These are phyloP conservation scores for Gastrolobium villosum DNA, from an alignment of 306 rosid species.

Conservation along the genomic window DNA sequence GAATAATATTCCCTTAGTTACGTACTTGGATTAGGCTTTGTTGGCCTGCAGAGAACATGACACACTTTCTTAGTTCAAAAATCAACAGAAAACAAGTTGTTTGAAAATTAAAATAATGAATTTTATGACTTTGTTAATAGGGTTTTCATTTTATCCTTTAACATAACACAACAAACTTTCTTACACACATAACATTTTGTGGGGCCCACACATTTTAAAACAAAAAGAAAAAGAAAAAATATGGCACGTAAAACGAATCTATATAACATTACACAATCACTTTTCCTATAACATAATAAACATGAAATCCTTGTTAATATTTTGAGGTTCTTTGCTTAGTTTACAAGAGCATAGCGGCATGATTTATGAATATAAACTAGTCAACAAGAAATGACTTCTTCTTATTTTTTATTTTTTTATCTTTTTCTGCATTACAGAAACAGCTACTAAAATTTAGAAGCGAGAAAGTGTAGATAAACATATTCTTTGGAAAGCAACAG, in stretches of 20 bases:
- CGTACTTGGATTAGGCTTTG: slow-evolving; percentile 10
- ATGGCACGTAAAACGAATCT: no score
- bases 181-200: no score
- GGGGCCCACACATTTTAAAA: no score
- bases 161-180: no score
- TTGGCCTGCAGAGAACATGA: neutral
- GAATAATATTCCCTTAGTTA: slow-evolving; percentile 1
- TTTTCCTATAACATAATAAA: no score
- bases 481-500: neutral
- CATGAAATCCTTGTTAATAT: neutral
- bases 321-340: neutral
- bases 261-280: no score
- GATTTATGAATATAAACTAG: slow-evolving; percentile 2
- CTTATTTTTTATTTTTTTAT: neutral
- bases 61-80: neutral
- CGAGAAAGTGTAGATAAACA: neutral
- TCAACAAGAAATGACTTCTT: slow-evolving; percentile 1
- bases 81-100: neutral
- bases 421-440: neutral
- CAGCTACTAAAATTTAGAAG: no score
- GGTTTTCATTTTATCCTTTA: no score
- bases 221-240: no score
- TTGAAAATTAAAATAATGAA: neutral
- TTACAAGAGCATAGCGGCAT: neutral
- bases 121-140: neutral